Evolutionary conservation across 2,329 filamentous ascomycete genomes (phyloP), one percentile per base, ranked within the genome.

Genomic region (Fusarium dlaminii): DNA sequence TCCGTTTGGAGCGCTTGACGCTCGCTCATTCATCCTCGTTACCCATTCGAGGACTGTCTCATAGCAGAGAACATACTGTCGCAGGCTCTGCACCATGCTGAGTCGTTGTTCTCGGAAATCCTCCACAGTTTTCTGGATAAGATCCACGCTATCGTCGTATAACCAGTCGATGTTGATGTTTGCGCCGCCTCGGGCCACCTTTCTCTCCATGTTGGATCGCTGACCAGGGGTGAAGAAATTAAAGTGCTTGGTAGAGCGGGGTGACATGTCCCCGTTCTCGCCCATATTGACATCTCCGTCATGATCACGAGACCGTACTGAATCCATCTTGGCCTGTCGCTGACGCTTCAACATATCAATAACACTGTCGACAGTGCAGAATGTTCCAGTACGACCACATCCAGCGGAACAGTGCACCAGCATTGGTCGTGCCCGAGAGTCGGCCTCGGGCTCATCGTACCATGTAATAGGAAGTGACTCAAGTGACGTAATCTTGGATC

Each of bases 311-410:
- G 65, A 56, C 18, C 62, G 61, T 20, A 65, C 65, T 7, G 68
- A 72, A 1, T 74, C 74, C 30, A 76, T 73, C 42, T 82, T 82
- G 14, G 81, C 81, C 58, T 85, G 81, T 37, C 86, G 89, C 82
- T 98, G 95, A n/a, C 94, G 91, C 84, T 98, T 98, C 68, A 99
- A 85, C 93, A 98, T 97, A 82, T 98, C 95, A 64, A 98, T 92
- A 14, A 98, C 96, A 43, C 93, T 96, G 81, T 98, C 96, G 22
- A 98, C 95, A 0, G 96, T 97, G 81, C 96, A 98, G 80, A 98
- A 99, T 0, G 96, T 96, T 8, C 96, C 96, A 0, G 96, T 99
- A 20, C 96, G 92, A 2, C 96, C 96, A 83, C 96, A 99, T 0
- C 96, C 96, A 8, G 96, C 96, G 61, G 94, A 97, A 84, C 96